Base-by-base conservation (phyloP, 257 asterid species). In the Nicotiana undulata region DNA sequence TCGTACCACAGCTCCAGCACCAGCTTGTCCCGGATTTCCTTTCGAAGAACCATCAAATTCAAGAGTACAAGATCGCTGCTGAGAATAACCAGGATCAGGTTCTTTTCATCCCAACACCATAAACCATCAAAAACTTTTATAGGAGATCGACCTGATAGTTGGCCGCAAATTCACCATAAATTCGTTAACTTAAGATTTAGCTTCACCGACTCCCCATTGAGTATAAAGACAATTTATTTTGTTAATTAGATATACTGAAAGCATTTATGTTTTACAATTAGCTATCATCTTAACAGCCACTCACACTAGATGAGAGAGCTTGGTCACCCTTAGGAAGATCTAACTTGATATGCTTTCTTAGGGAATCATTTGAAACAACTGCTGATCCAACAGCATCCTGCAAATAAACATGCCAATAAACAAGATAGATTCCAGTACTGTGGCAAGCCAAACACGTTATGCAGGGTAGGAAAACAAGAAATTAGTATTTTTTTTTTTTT, bases 1-100 rank as follows among this genome's bases (percentile, higher is more conserved):
- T 22, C 85, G 85, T 4, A 82, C 63, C 37, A 82, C 85, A 55
- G 85, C 85, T 65, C 85, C 85, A 15, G 85, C 85, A 59, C 85
- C 85, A 13, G 82, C 82, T 64, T 64, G 76, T 64, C 82, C 82
- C 4, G 78, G 78, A 17, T 63, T 79, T 46, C 82, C 85, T 82
- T 82, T 82, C 3, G 85, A 82, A 66, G 79, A 12, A 64, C 85
- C 85, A 64, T 78, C 85, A 77, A 65, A 82, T 77, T 82, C 82
- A 40, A 82, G 85, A 65, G 63, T 66, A 58, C 85, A 82, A 40
- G 85, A 82, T 58, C 75, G 82, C 82, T 75, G 77, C 84, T 37
- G 60, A 75, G 63, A 24, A 74, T 59, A 58, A 28, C 65, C 22
- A 74, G 40, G 40, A 74, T 74, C 40, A 74, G 78, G 9, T 74